Base-by-base conservation (phyloP, 1,139 yeast genomes). In the Spencermartinsiella ligniputridi region DNA sequence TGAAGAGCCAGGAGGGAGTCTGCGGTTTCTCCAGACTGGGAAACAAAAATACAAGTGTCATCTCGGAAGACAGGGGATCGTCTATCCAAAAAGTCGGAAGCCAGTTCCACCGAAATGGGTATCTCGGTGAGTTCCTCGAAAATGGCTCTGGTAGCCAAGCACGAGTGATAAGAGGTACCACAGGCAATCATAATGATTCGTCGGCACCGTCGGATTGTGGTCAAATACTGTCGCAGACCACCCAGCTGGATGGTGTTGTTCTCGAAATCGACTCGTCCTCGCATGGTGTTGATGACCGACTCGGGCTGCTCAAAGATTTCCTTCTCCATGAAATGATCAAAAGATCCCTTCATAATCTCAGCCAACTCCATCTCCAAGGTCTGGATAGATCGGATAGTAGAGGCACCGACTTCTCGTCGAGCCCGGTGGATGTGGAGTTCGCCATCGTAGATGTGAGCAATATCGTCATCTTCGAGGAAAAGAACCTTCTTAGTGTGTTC, bases 271-370 rank as follows among this genome's bases (percentile, higher is more conserved):
- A 92, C 78, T 73, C 99, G 88, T 63, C 99, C 99, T 75, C 98
- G 85, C 98, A 94, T 94, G 44, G 99, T 92, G 74, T 92, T 94
- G 66, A 90, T 83, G 44, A 97, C 86, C 3, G 97, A 90, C 62
- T 94, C 98, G 37, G 98, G 98, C 71, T 94, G 99, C 69, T 94
- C 98, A 63, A 85, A 87, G 58, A 94, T 94, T 72, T 94, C 99
- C 77, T 94, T 94, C 71, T 90, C 95, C 99, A 94, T 94, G 68
- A 90, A 94, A 69, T 92, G 98, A 57, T 79, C 81, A 73, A 85
- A 92, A 54, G 87, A 85, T 58, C 98, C 98, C 75, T 89, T 92
- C 98, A 92, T 92, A 63, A 94, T 92, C 72, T 92, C 95, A 53
- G 95, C 94, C 64, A 94, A 79, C 71, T 94, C 97, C 84, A 94